These are phyloP conservation scores for Ulota crispa DNA, from an alignment of 225 moss, liverwort and hornwort species.

Conservation along the genomic window DNA sequence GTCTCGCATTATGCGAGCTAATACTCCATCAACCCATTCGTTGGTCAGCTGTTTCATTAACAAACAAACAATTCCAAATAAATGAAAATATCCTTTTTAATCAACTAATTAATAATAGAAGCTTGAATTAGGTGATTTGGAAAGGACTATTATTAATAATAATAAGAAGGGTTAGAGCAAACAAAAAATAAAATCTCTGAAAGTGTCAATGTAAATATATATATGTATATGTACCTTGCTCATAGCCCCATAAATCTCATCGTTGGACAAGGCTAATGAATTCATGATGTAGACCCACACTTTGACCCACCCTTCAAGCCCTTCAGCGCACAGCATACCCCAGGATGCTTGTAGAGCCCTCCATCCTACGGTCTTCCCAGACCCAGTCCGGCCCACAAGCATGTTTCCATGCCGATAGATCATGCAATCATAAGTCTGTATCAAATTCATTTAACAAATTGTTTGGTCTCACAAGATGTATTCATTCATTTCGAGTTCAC, in stretches of 20 bases:
- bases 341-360: slow-evolving; percentile 65
- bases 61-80: background rate
- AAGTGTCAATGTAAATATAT: too few species aligned
- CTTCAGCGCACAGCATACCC: slow-evolving; percentile 60
- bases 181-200: too few species aligned
- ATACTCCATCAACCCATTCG: slow-evolving; percentile 81
- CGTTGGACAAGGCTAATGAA: slow-evolving; percentile 74
- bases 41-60: slow-evolving; percentile 40
- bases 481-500: too few species aligned
- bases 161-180: too few species aligned
- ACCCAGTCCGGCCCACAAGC: slow-evolving; percentile 76
- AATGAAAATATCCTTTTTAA: background rate
- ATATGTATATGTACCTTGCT: slow-evolving; percentile 36
- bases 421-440: slow-evolving; percentile 83
- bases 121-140: too few species aligned
- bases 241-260: slow-evolving; percentile 76
- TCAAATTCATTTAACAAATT: background rate
- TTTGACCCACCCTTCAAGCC: slow-evolving; percentile 68
- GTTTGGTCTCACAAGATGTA: too few species aligned
- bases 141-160: too few species aligned
- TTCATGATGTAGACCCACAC: slow-evolving; percentile 75
- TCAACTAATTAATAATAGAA: too few species aligned
- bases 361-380: slow-evolving; percentile 81
- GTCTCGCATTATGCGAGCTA: slow-evolving; percentile 75
- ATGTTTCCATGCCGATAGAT: slow-evolving; percentile 87